Percentiles rank a stretch among this genome's conserved stretches.
phyloP scores from a whole-genome alignment of 306 rosid genomes.

The Corylus avellana region DNA sequence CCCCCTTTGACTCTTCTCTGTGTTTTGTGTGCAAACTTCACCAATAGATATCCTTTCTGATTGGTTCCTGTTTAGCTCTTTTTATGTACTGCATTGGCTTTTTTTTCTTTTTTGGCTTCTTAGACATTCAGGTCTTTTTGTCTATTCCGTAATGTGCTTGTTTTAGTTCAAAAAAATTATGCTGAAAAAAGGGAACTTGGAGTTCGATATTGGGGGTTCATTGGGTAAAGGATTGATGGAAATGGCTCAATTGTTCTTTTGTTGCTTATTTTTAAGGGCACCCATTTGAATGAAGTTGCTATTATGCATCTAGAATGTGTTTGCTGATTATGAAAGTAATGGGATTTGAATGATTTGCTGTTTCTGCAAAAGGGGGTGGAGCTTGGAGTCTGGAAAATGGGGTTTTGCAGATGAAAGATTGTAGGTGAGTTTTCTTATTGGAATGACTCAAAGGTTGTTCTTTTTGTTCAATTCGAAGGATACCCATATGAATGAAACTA shows the following conservation, averaged over 20 bases:
- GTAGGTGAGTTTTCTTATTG: conserved; percentile 40
- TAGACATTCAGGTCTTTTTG: conserved; percentile 28
- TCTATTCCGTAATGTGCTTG: conserved; percentile 2
- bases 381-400: conserved; percentile 30
- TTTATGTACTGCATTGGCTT: neutral
- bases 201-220: neutral
- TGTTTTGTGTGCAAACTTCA: neutral
- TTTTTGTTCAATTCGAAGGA: conserved; percentile 1
- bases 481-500: neutral
- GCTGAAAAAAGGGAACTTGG: neutral
- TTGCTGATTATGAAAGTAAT: conserved; percentile 19
- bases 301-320: conserved; percentile 18
- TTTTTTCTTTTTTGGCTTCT: neutral
- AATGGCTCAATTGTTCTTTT: conserved; percentile 26
- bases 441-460: conserved; percentile 14
- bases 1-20: neutral
- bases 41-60: neutral
- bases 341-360: conserved; percentile 21
- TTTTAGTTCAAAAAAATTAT: neutral
- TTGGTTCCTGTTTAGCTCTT: neutral
- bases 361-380: conserved; percentile 10
- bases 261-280: conserved; percentile 18
- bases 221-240: conserved; percentile 32
- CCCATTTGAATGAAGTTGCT: conserved; percentile 22
- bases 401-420: conserved; percentile 31